phyloP scores from a whole-genome alignment of 208 protist genomes.

The Wallacemonas sp. region DNA sequence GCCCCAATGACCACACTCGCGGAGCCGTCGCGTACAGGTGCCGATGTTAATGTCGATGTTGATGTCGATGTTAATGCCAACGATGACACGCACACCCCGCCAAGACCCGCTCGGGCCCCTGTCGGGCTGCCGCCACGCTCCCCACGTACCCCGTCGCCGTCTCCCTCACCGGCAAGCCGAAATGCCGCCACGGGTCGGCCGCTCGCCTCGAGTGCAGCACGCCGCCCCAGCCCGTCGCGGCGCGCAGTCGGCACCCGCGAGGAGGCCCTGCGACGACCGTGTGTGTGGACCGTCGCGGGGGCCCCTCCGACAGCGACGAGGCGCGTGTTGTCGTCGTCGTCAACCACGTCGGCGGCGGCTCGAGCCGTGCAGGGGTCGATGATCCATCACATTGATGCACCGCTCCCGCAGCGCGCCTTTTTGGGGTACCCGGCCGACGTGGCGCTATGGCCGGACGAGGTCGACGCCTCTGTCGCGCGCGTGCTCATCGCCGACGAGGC shows the following conservation, averaged over 20 bases:
- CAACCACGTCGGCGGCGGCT: background rate
- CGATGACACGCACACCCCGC: too few species aligned
- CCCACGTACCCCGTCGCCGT: conserved; percentile 1
- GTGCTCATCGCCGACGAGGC: conserved; percentile 53
- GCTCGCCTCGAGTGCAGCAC: too few species aligned
- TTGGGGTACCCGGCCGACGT: conserved; percentile 54
- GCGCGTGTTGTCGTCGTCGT: background rate
- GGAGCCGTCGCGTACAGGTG: too few species aligned
- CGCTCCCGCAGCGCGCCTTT: conserved; percentile 25
- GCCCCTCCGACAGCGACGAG: conserved; percentile 9
- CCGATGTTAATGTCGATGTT: too few species aligned
- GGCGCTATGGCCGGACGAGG: conserved; percentile 43
- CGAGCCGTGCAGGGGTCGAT: background rate
- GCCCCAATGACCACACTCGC: background rate
- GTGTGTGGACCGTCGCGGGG: conserved; percentile 72
- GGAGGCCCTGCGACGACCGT: conserved; percentile 16
- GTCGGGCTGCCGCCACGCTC: conserved; percentile 8
- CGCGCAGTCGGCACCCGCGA: background rate
- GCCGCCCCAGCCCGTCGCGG: too few species aligned
- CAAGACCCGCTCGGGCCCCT: background rate
- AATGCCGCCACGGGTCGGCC: too few species aligned
- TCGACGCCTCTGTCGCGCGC: conserved; percentile 27
- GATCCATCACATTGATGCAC: conserved; percentile 43
- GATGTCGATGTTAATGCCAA: too few species aligned
- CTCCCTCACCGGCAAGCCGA: conserved; percentile 10